Evolutionary conservation across 2,329 filamentous ascomycete genomes (phyloP), one percentile per base, ranked within the genome.

Genomic region (Colletotrichum endophyticum): DNA sequence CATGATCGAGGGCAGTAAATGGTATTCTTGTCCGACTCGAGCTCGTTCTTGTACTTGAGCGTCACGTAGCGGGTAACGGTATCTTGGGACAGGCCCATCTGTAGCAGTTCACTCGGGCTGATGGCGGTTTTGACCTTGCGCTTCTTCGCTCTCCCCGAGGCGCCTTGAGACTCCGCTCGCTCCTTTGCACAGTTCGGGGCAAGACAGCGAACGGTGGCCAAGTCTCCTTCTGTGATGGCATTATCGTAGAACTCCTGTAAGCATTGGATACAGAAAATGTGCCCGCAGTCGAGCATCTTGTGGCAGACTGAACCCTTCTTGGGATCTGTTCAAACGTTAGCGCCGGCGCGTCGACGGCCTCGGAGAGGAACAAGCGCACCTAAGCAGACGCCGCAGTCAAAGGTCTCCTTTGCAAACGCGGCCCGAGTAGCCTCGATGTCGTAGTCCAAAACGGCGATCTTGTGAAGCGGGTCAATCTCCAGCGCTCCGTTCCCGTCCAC

Each of bases 201-300:
- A 34, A 98, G 88, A 81, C 97, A 99, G 78, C 93, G 94, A 34
- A 99, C 93, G 9, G 91, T 91, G 66, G 92, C 89, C 22, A 99
- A 88, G 80, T 98, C 94, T 1, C 97, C 97, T 81, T 98, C 95
- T 0, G 89, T 92, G 80, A 99, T 98, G 79, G 95, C 96, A 78
- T 92, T 93, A 79, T 94, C 95, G 88, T 98, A 99, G 80, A 96
- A 98, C 80, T 96, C 95, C 78, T 95, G 94, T 4, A 99, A 88
- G 81, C 97, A 99, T n/a, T 92, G 85, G 22, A 94, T 87, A 84
- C 97, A 99, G 82, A 99, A 99, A 49, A 99, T 95, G 83, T 99
- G 96, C 1, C 92, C 92, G 84, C 97, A 99, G 75, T 94, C 92
- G 62, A 94, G 85, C 89, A 99, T 93, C 57, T 92, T 91, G 85